Conservation (phyloP, 805 yeast species). For the Pichia nakasei region DNA sequence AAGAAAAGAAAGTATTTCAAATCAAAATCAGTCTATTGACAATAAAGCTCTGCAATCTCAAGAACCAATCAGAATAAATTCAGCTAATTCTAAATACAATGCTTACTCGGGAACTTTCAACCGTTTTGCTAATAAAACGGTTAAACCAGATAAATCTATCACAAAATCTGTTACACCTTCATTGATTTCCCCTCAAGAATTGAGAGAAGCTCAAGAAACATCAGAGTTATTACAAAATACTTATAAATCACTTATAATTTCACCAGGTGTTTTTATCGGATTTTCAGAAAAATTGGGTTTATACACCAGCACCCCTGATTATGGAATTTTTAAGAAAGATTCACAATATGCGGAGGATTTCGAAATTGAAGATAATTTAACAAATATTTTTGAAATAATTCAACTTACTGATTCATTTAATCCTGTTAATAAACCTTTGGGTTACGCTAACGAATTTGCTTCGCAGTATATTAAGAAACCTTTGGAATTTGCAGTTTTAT, state of each 20-base stretch:
- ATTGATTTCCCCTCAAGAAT: slow-evolving; percentile 23
- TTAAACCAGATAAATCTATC: slow-evolving; percentile 10
- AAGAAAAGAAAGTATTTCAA: slow-evolving; percentile 31
- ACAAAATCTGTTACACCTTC: slow-evolving; percentile 23
- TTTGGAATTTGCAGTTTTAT: slow-evolving; percentile 70
- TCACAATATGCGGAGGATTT: slow-evolving; percentile 73
- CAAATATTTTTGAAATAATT: slow-evolving; percentile 58
- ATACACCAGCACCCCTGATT: slow-evolving; percentile 75
- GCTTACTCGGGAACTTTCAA: neutral
- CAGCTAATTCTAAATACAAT: neutral
- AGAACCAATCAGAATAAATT: neutral
- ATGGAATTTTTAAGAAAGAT: slow-evolving; percentile 70
- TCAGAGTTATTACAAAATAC: slow-evolving; percentile 49
- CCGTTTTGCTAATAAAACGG: neutral
- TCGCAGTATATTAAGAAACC: slow-evolving; percentile 68
- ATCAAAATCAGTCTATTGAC: slow-evolving; percentile 23
- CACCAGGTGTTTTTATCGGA: slow-evolving; percentile 83
- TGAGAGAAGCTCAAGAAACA: slow-evolving; percentile 48
- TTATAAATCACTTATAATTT: slow-evolving; percentile 49
- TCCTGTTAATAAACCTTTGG: slow-evolving; percentile 67
- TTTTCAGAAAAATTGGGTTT: slow-evolving; percentile 42
- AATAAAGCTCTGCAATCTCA: neutral
- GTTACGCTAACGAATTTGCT: slow-evolving; percentile 80
- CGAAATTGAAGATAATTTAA: slow-evolving; percentile 52
- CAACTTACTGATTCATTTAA: slow-evolving; percentile 62